Percentiles rank a stretch among this genome's conserved stretches.
Evolutionary conservation across 768 basidiomycete genomes (phyloP).

Genomic region (Leucocoprinus leucothites): DNA sequence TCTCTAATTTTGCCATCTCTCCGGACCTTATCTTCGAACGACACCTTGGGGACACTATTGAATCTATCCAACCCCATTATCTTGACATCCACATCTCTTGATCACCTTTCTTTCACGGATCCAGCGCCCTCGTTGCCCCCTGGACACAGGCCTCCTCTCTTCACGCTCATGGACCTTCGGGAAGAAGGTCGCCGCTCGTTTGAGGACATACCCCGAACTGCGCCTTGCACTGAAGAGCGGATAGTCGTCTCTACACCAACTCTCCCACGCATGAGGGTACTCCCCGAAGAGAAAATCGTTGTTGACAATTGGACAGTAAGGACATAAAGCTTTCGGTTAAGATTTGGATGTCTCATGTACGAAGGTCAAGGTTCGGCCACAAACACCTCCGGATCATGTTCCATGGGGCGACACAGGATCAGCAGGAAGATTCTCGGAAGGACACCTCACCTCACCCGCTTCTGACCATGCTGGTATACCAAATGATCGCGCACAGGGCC

Average conservation of each 20-base stretch:
- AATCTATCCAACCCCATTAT: background rate
- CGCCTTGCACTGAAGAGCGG: background rate
- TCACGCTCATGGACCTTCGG: constrained; percentile 1
- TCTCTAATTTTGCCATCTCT: background rate
- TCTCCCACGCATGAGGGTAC: constrained; percentile 3
- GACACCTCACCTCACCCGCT: background rate
- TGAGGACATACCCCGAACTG: background rate
- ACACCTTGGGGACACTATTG: background rate
- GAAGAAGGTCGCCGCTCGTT: background rate
- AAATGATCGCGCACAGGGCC: too few relatives aligned
- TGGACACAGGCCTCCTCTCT: constrained; percentile 2
- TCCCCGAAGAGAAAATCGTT: constrained; percentile 5
- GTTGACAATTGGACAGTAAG: constrained; percentile 7
- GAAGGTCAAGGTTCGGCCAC: constrained; percentile 3
- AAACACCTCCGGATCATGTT: constrained; percentile 3
- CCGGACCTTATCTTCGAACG: background rate
- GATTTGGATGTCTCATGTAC: background rate
- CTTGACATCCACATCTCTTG: background rate
- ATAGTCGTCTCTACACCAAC: constrained; percentile 1
- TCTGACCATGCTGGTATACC: background rate
- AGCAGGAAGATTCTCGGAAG: background rate
- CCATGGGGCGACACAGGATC: background rate
- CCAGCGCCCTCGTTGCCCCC: background rate
- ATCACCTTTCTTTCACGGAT: background rate
- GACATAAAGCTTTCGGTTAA: background rate